These are phyloP conservation scores for Penicillium oxalicum DNA, from an alignment of 2,329 filamentous ascomycete genomes.

Conservation along the genomic window DNA sequence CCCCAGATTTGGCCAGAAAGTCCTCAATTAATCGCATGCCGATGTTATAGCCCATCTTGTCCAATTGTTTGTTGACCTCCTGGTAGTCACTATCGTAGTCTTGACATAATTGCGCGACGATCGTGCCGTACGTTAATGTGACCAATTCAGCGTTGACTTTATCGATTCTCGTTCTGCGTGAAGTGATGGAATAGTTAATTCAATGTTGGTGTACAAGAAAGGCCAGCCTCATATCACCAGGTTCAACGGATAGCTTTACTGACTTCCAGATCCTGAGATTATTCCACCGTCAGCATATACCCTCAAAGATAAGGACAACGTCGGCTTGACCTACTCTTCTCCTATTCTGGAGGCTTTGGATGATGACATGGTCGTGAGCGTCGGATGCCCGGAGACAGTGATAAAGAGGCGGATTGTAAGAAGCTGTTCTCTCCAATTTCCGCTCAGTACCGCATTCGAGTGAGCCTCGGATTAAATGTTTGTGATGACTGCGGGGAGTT, in stretches of 20 bases:
- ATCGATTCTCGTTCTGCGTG: conserved; percentile 76
- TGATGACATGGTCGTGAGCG: conserved; percentile 42
- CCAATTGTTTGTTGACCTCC: conserved; percentile 94
- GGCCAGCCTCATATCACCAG: neutral
- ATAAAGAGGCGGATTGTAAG: neutral
- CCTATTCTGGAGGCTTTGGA: conserved; percentile 64
- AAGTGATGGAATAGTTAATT: conserved; percentile 12
- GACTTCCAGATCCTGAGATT: conserved; percentile 80
- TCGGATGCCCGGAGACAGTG: neutral
- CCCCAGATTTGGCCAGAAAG: conserved; percentile 91
- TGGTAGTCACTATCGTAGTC: conserved; percentile 92
- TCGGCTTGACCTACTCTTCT: conserved; percentile 58
- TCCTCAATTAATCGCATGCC: conserved; percentile 93
- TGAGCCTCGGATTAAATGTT: conserved; percentile 5
- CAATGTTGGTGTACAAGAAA: neutral
- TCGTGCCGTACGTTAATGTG: conserved; percentile 94
- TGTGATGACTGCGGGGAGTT: conserved; percentile 20
- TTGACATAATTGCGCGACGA: conserved; percentile 92
- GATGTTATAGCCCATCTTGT: conserved; percentile 99
- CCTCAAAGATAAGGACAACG: neutral
- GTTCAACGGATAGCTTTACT: conserved; percentile 37
- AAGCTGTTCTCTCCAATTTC: neutral
- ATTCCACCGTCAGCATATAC: conserved; percentile 27
- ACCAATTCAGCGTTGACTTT: conserved; percentile 98
- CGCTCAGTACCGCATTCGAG: conserved; percentile 2